Base-by-base conservation (phyloP, 1,139 yeast genomes). In the Yamadazyma dendronema region DNA sequence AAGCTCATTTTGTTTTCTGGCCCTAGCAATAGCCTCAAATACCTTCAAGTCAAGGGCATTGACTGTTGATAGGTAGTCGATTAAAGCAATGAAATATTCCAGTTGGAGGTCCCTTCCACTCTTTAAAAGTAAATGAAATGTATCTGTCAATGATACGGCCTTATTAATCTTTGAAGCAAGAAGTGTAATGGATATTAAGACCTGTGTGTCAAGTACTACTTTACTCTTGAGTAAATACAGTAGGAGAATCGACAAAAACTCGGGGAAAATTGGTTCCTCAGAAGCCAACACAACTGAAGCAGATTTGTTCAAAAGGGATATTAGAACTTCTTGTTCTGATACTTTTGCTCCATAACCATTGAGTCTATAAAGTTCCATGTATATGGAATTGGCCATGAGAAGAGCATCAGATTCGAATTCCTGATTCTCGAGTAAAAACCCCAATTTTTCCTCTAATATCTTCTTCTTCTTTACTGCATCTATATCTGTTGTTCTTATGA, bases 401-500 rank as follows among this genome's bases (percentile, higher is more conserved):
- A 25, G 16, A 8, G 15, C 25, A 11, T 24, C 19, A 5, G 26
- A 22, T n/a, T 30, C 19, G 4, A 41, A 28, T 1, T 37, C 40
- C 4, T 32, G 16, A 8, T 38, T 41, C 4, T 40, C 23, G 15
- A 43, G 28, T 30, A 56, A 46, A 12, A 50, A 49, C 4, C 41
- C 12, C 23, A 65, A 38, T 38, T 59, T 63, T 6, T 48, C 43
- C 4, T 42, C 35, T 21, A 66, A 42, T 8, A 16, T 7, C 4
- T 19, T 14, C 10, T 27, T 23, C 15, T 31, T 33, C 12, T 27
- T 10, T 6, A n/a, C 47, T 4, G 33, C 30, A 1, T 64, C 57
- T 15, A 64, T 48, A 17, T 65, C 72, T 11, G 54, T 50, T 5
- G 59, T 52, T 34, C 57, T 56, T 12, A 61, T 47, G 32, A 57